Base-by-base conservation (phyloP, 768 basidiomycete species). In the Mrakia gelida region DNA sequence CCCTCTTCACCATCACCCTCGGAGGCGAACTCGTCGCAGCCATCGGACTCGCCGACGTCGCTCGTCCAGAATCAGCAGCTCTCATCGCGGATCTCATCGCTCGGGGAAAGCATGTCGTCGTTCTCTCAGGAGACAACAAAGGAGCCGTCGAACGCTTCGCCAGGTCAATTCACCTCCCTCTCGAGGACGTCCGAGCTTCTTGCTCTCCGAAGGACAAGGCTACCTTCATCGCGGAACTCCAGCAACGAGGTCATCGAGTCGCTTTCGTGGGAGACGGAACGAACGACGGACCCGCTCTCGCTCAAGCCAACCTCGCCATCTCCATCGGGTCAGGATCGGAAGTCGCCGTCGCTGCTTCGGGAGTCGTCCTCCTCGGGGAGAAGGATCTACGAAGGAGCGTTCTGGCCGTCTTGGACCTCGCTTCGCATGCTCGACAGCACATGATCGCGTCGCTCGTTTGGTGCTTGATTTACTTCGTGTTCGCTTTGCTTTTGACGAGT, bases 1-100 rank as follows among this genome's bases (percentile, higher is more conserved):
- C 79, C 9, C 75, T 77, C 38, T 79, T 79, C 54, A 72, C 75
- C 65, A 75, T 79, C 38, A 75, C 76, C 8, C 56, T 75, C 30
- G 71, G 71, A 26, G 71, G 67, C 7, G 43, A 45, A 11, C 71
- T 78, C 32, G 38, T 78, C 52, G 77, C 79, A 11, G 71, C 70
- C 34, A 67, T 80, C 54, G 76, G 76, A 30, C 65, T 80, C 62
- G 41, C 73, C 0, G 79, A 80, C 73, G 54, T 52, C 7, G n/a
- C 70, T 26, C 76, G 79, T 7, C 41, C 63, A 11, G 78, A 79
- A 41, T 26, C 75, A 28, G 72, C 52, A 18, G 43, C 52, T 11
- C 56, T 56, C n/a, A 59, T 79, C 43, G 30, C 16, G 23, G 56
- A 54, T n/a, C 75, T 79, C 75, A 49, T 49, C 30, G 26, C 9